Evolutionary conservation across 176 grass and related monocot genomes (phyloP), one percentile per base, ranked within the genome.

Genomic region (Hordeum marinum): DNA sequence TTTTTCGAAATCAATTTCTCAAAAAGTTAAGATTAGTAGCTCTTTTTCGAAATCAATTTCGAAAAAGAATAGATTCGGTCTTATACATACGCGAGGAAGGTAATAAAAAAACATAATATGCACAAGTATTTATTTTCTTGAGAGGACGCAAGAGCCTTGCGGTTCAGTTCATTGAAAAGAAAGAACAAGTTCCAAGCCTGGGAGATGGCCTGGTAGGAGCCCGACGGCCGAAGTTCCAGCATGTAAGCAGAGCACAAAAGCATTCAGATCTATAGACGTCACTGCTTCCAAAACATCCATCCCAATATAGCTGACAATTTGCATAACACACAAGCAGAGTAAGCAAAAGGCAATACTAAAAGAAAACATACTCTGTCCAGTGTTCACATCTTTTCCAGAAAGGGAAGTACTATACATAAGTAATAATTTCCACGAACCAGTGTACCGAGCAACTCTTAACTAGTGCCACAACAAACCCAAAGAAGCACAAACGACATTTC

Each of bases 401-500:
- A 29, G 24, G 3, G 3, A 57, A 34, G 11, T 79, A 62, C 27
- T 21, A 26, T 35, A 39, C 52, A 14, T 1, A 14, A 78, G 54
- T 31, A 34, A n/a, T 18, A 34, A n/a, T 23, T 74, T 74, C 71
- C 1, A 18, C 9, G 25, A 35, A 9, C 62, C 67, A 48, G 66
- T 63, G 24, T 3, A 72, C 45, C 45, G 70, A 73, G 41, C 23
- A 3, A 73, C 54, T 41, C 55, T n/a, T 41, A 10, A 9, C 72
- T 46, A 68, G 57, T 32, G 35, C 3, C 75, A 68, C 59, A 35
- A 65, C n/a, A 77, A 9, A 54, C 61, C 26, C 48, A 77, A 37
- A 15, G 82, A 63, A 82, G 35, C 80, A 54, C 69, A 14, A 52
- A 63, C 54, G 58, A 83, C 45, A 52, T 52, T 52, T 52, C 48